These are phyloP conservation scores for Psilocybe subaeruginosa DNA, from an alignment of 768 basidiomycete genomes.

Conservation along the genomic window DNA sequence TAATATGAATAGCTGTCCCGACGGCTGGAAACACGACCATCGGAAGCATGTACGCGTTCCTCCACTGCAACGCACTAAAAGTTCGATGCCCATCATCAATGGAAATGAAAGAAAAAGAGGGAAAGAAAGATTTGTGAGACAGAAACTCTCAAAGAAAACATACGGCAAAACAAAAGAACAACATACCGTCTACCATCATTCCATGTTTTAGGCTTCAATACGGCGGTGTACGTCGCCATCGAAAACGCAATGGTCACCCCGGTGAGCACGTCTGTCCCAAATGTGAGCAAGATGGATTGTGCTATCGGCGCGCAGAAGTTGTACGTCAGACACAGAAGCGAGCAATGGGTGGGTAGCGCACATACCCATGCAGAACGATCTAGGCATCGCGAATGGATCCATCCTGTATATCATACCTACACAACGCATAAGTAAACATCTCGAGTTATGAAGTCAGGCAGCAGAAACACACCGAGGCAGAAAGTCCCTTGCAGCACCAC, in stretches of 20 bases:
- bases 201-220: conserved; percentile 46
- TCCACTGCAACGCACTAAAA: conserved; percentile 54
- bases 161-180: not conserved
- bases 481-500: conserved; percentile 58
- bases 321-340: not conserved
- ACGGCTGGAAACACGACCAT: conserved; percentile 51
- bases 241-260: conserved; percentile 48
- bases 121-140: conserved; percentile 7
- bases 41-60: conserved; percentile 43
- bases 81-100: not conserved
- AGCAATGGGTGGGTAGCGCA: not conserved
- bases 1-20: conserved; percentile 44
- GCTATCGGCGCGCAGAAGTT: conserved; percentile 27
- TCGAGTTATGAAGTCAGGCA: not conserved
- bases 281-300: conserved; percentile 46
- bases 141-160: too few relatives aligned
- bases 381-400: conserved; percentile 63
- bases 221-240: conserved; percentile 42
- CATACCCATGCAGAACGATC: conserved; percentile 58
- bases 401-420: conserved; percentile 67
- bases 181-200: conserved; percentile 35
- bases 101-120: too few relatives aligned
- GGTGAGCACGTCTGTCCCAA: conserved; percentile 45
- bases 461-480: conserved; percentile 52
- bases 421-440: not conserved